These are phyloP conservation scores for Bipolaris oryzae DNA, from an alignment of 2,329 filamentous ascomycete species.

Conservation along the genomic window DNA sequence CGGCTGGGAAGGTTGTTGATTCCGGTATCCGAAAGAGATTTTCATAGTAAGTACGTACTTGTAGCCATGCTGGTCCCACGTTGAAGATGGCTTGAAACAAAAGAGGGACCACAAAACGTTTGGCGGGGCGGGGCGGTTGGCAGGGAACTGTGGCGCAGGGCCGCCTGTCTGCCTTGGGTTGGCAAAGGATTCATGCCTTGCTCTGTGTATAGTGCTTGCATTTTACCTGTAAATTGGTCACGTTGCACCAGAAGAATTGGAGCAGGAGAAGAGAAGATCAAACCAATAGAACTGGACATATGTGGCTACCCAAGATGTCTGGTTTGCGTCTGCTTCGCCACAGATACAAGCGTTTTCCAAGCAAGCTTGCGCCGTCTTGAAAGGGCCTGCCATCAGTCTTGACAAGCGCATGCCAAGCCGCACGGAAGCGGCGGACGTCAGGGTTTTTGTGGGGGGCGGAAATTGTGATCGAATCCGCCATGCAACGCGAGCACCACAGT, in stretches of 20 bases:
- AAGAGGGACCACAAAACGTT: background rate
- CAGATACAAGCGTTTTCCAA: slow-evolving; percentile 23
- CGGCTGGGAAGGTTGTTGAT: no score
- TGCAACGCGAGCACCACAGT: slow-evolving; percentile 2
- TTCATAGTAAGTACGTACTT: no score
- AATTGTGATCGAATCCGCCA: slow-evolving; percentile 7
- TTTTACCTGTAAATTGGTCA: no score
- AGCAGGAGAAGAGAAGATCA: background rate
- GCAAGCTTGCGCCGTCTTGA: slow-evolving; percentile 19
- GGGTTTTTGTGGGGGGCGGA: slow-evolving; percentile 15
- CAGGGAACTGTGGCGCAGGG: slow-evolving; percentile 5
- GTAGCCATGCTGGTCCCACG: background rate
- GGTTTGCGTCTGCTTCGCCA: background rate
- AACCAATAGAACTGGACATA: background rate
- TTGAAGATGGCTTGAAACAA: background rate
- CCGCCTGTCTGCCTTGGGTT: background rate
- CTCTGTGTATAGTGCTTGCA: no score
- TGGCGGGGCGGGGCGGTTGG: slow-evolving; percentile 1
- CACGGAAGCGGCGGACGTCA: slow-evolving; percentile 3
- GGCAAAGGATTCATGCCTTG: background rate
- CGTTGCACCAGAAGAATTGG: background rate
- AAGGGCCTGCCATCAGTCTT: slow-evolving; percentile 5
- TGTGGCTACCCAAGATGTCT: background rate
- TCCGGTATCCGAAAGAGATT: background rate
- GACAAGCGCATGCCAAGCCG: slow-evolving; percentile 17